phyloP scores from a whole-genome alignment of 768 basidiomycete species.

The Mycena indigotica region DNA sequence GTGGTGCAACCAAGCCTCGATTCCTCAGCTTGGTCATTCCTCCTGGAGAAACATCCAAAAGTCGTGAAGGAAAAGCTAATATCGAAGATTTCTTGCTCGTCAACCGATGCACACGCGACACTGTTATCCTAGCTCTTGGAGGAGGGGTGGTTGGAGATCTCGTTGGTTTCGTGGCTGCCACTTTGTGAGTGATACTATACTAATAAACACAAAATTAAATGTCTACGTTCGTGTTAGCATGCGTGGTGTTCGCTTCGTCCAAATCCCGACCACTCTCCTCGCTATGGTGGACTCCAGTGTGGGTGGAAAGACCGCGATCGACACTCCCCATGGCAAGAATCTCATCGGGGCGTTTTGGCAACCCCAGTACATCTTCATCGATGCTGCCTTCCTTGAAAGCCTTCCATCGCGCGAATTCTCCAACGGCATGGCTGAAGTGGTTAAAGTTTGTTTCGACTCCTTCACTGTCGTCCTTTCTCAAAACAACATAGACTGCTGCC shows the following conservation, averaged over 20 bases:
- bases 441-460: constrained; percentile 66
- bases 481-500: constrained; percentile 81
- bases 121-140: constrained; percentile 89
- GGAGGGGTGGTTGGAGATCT: constrained; percentile 98
- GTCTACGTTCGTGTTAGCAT: constrained; percentile 60
- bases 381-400: constrained; percentile 92
- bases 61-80: constrained; percentile 85
- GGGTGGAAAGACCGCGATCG: constrained; percentile 99
- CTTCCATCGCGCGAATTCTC: constrained; percentile 91
- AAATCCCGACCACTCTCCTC: constrained; percentile 94
- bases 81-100: constrained; percentile 92
- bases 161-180: constrained; percentile 94
- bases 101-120: constrained; percentile 89
- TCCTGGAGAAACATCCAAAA: constrained; percentile 94
- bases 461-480: background rate
- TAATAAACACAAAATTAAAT: background rate
- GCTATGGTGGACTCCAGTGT: constrained; percentile 99
- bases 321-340: constrained; percentile 98
- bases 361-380: constrained; percentile 96
- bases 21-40: constrained; percentile 79
- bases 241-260: constrained; percentile 94
- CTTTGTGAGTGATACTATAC: constrained; percentile 67
- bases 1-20: too few relatives aligned
- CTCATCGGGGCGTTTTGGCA: constrained; percentile 99
- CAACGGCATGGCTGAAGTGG: constrained; percentile 99